Conservation (phyloP, 2,329 filamentous ascomycete genomes). For the Alternaria novae-zelandiae region DNA sequence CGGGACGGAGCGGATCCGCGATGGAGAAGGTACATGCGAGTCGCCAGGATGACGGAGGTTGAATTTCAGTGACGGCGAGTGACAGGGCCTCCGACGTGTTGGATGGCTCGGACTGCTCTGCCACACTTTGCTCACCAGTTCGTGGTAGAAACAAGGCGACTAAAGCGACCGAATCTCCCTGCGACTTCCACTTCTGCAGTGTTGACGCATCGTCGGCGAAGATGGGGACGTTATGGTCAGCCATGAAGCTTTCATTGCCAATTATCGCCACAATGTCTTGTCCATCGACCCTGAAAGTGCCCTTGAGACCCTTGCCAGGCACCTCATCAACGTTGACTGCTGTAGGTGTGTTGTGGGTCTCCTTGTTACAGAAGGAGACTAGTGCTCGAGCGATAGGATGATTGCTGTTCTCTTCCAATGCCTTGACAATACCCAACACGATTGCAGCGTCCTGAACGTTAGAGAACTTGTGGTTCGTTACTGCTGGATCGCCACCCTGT, state of each 20-base stretch:
- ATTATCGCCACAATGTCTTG: constrained; percentile 59
- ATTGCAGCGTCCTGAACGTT: constrained; percentile 39
- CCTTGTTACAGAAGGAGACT: constrained; percentile 63
- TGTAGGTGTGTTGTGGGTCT: constrained; percentile 21
- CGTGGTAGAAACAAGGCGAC: constrained; percentile 34
- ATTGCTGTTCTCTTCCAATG: constrained; percentile 73
- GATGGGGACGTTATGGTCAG: constrained; percentile 44
- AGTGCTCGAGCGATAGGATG: constrained; percentile 78
- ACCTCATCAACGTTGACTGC: constrained; percentile 65
- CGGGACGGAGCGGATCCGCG: constrained; percentile 79
- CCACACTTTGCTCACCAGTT: neutral
- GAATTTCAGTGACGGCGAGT: neutral
- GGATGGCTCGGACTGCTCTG: neutral
- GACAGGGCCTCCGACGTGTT: neutral
- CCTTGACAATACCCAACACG: constrained; percentile 63
- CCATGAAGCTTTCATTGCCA: constrained; percentile 76
- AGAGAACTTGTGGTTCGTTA: constrained; percentile 62
- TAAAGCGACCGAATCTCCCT: constrained; percentile 52
- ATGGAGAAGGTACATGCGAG: constrained; percentile 75
- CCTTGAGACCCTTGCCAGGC: constrained; percentile 74
- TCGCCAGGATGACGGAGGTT: constrained; percentile 30
- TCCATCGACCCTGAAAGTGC: constrained; percentile 53
- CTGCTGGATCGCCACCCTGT: constrained; percentile 71
- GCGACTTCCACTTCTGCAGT: constrained; percentile 50
- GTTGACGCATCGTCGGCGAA: constrained; percentile 17